phyloP scores from a whole-genome alignment of 148 eudicot species.

The Rhododendron williamsianum region DNA sequence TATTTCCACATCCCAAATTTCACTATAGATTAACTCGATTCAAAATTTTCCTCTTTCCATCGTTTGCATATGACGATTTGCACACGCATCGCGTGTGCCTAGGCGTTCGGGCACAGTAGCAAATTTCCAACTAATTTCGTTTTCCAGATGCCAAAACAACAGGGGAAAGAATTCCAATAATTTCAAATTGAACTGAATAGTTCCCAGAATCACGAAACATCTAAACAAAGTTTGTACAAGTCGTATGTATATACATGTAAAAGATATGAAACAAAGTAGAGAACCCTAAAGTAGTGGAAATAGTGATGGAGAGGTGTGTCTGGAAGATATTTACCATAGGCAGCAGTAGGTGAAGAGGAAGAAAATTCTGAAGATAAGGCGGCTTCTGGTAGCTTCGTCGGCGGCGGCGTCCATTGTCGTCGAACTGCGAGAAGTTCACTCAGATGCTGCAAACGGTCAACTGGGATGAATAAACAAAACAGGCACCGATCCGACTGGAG shows the following conservation, averaged over 20 bases:
- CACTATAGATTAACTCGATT: not conserved
- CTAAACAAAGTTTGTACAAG: not conserved
- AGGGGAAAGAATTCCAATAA: too few relatives aligned
- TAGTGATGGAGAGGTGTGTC: not conserved
- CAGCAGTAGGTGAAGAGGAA: constrained; percentile 1
- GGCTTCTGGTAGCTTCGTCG: not conserved
- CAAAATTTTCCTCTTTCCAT: not conserved
- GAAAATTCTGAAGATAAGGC: not conserved
- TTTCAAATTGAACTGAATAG: not conserved
- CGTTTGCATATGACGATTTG: not conserved
- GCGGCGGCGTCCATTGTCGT: not conserved
- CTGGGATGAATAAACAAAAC: not conserved
- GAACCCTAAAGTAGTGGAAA: not conserved
- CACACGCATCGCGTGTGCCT: too few relatives aligned
- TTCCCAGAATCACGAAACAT: not conserved
- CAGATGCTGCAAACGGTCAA: not conserved
- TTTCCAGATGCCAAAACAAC: not conserved
- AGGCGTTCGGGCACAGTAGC: not conserved
- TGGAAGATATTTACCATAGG: constrained; percentile 8
- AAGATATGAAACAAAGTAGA: not conserved
- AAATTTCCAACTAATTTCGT: not conserved
- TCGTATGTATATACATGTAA: not conserved
- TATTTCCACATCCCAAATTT: not conserved
- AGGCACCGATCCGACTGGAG: not conserved
- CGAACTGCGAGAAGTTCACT: not conserved